These are phyloP conservation scores for Yamadazyma laniorum DNA, from an alignment of 805 yeast genomes.

Conservation along the genomic window DNA sequence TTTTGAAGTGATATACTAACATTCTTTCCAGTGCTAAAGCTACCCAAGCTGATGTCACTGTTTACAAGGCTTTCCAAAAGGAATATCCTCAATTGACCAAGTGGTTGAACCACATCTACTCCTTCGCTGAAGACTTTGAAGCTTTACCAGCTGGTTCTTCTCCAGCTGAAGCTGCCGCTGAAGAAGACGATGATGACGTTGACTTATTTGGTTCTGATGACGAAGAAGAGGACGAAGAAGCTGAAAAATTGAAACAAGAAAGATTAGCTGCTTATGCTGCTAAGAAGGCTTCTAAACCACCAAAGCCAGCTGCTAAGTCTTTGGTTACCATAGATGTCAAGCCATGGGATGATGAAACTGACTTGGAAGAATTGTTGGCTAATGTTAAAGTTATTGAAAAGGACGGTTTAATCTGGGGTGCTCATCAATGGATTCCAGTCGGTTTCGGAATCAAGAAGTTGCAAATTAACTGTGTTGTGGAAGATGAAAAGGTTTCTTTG, in stretches of 20 bases:
- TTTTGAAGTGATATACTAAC: slow-evolving; percentile 21
- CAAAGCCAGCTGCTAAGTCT: slow-evolving; percentile 98
- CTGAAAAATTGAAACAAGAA: slow-evolving; percentile 95
- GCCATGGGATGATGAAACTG: slow-evolving; percentile 99
- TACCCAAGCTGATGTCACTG: slow-evolving; percentile 93
- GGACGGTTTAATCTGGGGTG: slow-evolving; percentile 99
- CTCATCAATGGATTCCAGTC: slow-evolving; percentile 90
- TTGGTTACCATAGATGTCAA: slow-evolving; percentile 95
- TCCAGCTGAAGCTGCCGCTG: slow-evolving; percentile 58
- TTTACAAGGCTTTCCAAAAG: slow-evolving; percentile 89
- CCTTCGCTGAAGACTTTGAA: slow-evolving; percentile 82
- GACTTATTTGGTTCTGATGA: slow-evolving; percentile 93
- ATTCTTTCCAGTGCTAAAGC: slow-evolving; percentile 63
- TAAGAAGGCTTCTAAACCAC: slow-evolving; percentile 94
- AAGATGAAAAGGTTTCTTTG: slow-evolving; percentile 92
- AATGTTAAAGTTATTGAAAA: slow-evolving; percentile 79
- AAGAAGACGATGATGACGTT: slow-evolving; percentile 87
- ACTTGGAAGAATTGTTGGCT: slow-evolving; percentile 82
- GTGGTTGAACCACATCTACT: slow-evolving; percentile 98
- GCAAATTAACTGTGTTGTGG: slow-evolving; percentile 97
- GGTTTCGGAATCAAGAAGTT: slow-evolving; percentile 99
- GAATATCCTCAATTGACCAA: slow-evolving; percentile 93
- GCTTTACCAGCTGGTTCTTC: slow-evolving; percentile 77
- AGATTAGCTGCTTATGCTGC: slow-evolving; percentile 98
- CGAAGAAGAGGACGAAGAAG: slow-evolving; percentile 94